These are phyloP conservation scores for Calonectria naviculata DNA, from an alignment of 2,329 filamentous ascomycete genomes.

Conservation along the genomic window DNA sequence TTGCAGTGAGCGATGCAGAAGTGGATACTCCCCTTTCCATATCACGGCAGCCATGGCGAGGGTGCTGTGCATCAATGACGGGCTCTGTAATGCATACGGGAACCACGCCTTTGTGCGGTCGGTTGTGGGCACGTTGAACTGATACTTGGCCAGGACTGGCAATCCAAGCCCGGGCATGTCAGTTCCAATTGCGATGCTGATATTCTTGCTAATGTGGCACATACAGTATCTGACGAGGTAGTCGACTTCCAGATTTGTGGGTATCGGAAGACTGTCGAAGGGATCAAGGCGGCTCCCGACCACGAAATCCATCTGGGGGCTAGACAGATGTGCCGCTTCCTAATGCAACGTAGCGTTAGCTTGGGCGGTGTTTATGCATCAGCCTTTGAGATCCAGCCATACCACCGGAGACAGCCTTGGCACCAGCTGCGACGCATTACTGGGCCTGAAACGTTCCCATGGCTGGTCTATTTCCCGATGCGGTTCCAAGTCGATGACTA, in stretches of 20 bases:
- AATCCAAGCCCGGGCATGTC: background rate
- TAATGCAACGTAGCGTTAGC: background rate
- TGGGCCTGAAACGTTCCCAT: too few relatives aligned
- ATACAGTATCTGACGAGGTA: background rate
- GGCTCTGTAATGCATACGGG: constrained; percentile 3
- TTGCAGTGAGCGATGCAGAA: background rate
- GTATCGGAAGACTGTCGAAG: constrained; percentile 2
- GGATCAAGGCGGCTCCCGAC: background rate
- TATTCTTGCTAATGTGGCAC: background rate
- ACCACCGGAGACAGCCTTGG: too few relatives aligned
- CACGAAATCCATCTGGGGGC: background rate
- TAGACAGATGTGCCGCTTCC: background rate
- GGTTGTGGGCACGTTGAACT: background rate
- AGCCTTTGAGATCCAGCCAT: too few relatives aligned
- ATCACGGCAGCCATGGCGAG: constrained; percentile 6
- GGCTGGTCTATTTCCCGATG: too few relatives aligned
- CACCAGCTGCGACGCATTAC: background rate
- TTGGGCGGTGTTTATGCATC: background rate
- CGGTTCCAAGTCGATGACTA: background rate
- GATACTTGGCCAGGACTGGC: background rate
- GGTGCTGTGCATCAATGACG: constrained; percentile 15
- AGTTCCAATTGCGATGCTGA: background rate
- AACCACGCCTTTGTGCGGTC: background rate
- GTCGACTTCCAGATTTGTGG: constrained; percentile 1
- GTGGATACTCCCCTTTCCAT: background rate